phyloP scores from a whole-genome alignment of 306 rosid species.

The Canavalia ensiformis region DNA sequence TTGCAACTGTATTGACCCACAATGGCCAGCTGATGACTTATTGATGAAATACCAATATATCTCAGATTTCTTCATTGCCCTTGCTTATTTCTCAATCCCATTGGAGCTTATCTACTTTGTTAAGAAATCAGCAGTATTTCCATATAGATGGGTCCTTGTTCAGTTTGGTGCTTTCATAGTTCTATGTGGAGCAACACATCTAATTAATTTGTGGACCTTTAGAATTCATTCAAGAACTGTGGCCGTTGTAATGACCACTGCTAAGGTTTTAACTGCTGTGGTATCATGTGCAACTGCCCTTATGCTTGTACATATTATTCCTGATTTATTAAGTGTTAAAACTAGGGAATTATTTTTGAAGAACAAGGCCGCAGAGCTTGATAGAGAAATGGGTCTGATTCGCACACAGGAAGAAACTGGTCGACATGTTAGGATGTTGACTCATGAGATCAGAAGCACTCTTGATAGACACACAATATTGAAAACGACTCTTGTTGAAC shows the following conservation, averaged over 20 bases:
- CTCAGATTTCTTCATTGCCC: conserved; percentile 78
- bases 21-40: conserved; percentile 74
- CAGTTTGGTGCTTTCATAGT: conserved; percentile 91
- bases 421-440: conserved; percentile 85
- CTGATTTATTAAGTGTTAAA: conserved; percentile 81
- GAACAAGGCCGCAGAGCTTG: conserved; percentile 86
- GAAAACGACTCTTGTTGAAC: conserved; percentile 76
- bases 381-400: conserved; percentile 85
- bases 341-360: conserved; percentile 79
- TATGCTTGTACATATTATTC: conserved; percentile 86
- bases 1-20: conserved; percentile 83
- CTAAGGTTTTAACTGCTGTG: conserved; percentile 80
- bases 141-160: conserved; percentile 87
- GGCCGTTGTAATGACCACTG: conserved; percentile 75
- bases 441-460: conserved; percentile 85
- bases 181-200: conserved; percentile 87
- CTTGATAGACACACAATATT: conserved; percentile 81
- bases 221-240: conserved; percentile 69
- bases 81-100: conserved; percentile 86
- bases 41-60: conserved; percentile 82
- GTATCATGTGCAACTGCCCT: conserved; percentile 86
- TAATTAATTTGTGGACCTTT: conserved; percentile 80
- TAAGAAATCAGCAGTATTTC: conserved; percentile 83
- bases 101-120: conserved; percentile 84
- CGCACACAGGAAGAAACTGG: conserved; percentile 88